Evolutionary conservation across 495 filamentous ascomycete genomes (phyloP).

Genomic region (Penicillium macrosclerotiorum): DNA sequence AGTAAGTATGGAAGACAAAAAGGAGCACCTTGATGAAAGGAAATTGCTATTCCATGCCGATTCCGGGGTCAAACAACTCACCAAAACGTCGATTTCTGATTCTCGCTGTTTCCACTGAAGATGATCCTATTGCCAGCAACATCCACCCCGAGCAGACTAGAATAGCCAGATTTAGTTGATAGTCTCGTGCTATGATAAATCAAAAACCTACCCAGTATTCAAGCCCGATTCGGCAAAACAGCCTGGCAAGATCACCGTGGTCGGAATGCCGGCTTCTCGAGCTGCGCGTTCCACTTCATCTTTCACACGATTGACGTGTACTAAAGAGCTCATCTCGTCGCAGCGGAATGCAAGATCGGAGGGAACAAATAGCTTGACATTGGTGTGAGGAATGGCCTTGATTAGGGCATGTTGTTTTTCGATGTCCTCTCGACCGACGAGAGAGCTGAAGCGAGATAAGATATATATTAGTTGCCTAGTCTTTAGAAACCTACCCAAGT

Average conservation of each 20-base stretch:
- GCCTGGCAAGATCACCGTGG: slow-evolving; percentile 12
- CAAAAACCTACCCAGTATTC: slow-evolving; percentile 2
- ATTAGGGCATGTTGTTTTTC: slow-evolving; percentile 13
- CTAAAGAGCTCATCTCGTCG: slow-evolving; percentile 13
- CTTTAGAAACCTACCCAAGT: too few species aligned
- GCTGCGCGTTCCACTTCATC: slow-evolving; percentile 17
- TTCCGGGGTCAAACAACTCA: too few species aligned
- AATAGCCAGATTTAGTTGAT: not conserved
- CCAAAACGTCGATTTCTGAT: slow-evolving; percentile 9
- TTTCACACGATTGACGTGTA: slow-evolving; percentile 13
- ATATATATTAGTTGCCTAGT: not conserved
- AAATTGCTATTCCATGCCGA: slow-evolving; percentile 5
- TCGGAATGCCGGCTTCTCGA: slow-evolving; percentile 17
- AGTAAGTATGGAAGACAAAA: not conserved
- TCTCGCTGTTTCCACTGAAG: slow-evolving; percentile 10
- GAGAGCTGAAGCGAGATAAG: slow-evolving; percentile 10
- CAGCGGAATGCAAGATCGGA: slow-evolving; percentile 18
- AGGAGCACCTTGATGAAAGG: not conserved
- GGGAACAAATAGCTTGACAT: slow-evolving; percentile 21
- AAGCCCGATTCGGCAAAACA: slow-evolving; percentile 21
- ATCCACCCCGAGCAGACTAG: slow-evolving; percentile 18
- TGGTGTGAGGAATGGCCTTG: slow-evolving; percentile 20
- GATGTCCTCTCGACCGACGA: slow-evolving; percentile 19
- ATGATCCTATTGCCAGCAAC: slow-evolving; percentile 10
- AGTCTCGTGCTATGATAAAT: not conserved